Percentiles rank a stretch among this genome's conserved stretches.
These are phyloP conservation scores for Pseudogymnoascus pannorum DNA, from an alignment of 2,329 filamentous ascomycete species.

Conservation along the genomic window DNA sequence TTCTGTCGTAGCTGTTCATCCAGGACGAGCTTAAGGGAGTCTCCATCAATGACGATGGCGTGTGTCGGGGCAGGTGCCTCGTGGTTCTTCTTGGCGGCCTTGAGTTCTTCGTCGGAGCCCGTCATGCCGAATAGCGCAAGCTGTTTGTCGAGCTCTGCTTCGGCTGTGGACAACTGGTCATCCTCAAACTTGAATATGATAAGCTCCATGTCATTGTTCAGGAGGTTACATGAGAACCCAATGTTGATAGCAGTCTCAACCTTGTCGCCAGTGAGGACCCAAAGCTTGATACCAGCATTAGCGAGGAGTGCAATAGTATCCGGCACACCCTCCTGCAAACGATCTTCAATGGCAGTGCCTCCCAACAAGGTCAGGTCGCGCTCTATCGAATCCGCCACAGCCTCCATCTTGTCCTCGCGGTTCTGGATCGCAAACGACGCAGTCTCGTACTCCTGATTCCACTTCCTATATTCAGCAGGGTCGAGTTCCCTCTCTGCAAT, in stretches of 20 bases:
- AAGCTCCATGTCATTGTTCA: slow-evolving; percentile 97
- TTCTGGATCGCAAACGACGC: slow-evolving; percentile 77
- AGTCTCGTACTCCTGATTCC: slow-evolving; percentile 80
- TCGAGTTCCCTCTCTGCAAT: slow-evolving; percentile 75
- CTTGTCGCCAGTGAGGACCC: slow-evolving; percentile 97
- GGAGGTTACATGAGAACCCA: slow-evolving; percentile 94
- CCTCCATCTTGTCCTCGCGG: slow-evolving; percentile 88
- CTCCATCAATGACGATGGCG: slow-evolving; percentile 89
- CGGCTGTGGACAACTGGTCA: slow-evolving; percentile 53
- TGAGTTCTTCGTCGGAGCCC: slow-evolving; percentile 79
- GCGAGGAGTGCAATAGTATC: slow-evolving; percentile 89
- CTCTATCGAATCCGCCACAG: slow-evolving; percentile 83
- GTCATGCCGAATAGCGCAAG: slow-evolving; percentile 68
- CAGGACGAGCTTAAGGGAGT: slow-evolving; percentile 82
- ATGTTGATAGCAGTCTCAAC: slow-evolving; percentile 99
- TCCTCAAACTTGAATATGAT: slow-evolving; percentile 83
- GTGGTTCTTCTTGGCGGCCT: slow-evolving; percentile 71
- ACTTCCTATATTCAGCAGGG: slow-evolving; percentile 75
- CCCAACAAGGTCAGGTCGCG: slow-evolving; percentile 80
- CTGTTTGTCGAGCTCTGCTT: slow-evolving; percentile 63
- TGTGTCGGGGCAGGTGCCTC: slow-evolving; percentile 81
- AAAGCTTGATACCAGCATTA: slow-evolving; percentile 92
- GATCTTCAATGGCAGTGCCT: slow-evolving; percentile 94
- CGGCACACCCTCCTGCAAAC: slow-evolving; percentile 91
- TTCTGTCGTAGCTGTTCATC: slow-evolving; percentile 78